Evolutionary conservation across 805 yeast genomes (phyloP), one percentile per base, ranked within the genome.

Genomic region (Nakazawaea ambrosiae): DNA sequence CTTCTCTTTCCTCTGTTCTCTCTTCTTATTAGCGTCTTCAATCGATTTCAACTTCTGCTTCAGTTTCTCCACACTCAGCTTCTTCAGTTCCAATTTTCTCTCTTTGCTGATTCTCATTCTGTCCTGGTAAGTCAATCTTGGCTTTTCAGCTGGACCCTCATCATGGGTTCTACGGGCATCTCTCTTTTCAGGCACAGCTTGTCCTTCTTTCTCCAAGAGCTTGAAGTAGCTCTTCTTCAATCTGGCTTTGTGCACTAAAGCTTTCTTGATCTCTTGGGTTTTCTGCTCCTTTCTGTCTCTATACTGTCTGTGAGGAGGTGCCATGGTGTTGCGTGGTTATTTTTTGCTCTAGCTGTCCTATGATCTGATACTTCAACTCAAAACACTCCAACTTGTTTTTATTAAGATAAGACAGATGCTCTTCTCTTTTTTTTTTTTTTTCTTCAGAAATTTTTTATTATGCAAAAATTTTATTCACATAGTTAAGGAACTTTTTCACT

Each of bases 221-320:
- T 88, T 87, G 65, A 85, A 78, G 53, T 89, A 89, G 34, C 75
- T 78, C 57, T 80, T 84, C 63, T 86, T 75, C 46, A 89, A 70
- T 49, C 92, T 71, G 11, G 96, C 85, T 44, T 87, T 73, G 51
- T 87, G 94, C 0, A 75, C 71, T 46, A 89, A 69, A 10, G 92
- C 81, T 51, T 70, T 73, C 49, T 81, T 80, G 50, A 89, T 89
- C 43, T 87, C 96, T 38, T 73, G 70, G 44, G 52, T 49, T 41
- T 58, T 58, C 12, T 49, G 47, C 34, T 59, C 57, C 38, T 51
- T 54, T 17, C 58, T 60, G 6, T 46, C 45, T 15, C 38, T 36
- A 30, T 8, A n/a, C 49, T 47, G 16, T 41, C 45, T 15, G 31
- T 30, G 11, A 17, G 11, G 27, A 41, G 45, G 34, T 40, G 33